These are phyloP conservation scores for Hansenula sp. DNA, from an alignment of 1,139 yeast species.

Conservation along the genomic window DNA sequence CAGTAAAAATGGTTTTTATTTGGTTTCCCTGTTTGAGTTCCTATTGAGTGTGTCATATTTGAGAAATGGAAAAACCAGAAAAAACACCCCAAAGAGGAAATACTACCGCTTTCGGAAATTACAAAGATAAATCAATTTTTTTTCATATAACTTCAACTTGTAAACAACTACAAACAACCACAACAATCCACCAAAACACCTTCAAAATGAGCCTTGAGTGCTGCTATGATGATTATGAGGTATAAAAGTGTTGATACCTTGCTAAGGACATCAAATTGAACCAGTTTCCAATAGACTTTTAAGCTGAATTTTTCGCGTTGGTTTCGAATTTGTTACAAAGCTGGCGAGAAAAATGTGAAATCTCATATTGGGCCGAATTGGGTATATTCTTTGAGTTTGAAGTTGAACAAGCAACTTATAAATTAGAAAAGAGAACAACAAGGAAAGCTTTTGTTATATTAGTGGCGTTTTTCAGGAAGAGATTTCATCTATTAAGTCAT, in stretches of 20 bases:
- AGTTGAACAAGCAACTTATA: not conserved
- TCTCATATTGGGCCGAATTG: not conserved
- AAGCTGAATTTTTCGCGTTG: conserved; percentile 2
- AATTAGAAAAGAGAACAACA: not conserved
- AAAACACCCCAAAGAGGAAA: conserved; percentile 19
- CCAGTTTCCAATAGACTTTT: not conserved
- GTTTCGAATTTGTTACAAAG: conserved; percentile 4
- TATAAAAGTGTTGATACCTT: too few species aligned
- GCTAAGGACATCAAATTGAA: too few species aligned
- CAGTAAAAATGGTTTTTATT: too few species aligned
- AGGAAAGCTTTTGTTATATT: not conserved
- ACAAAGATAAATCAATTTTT: conserved; percentile 20
- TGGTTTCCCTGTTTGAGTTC: too few species aligned
- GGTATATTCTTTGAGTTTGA: not conserved
- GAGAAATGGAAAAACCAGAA: not conserved
- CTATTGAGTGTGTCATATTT: not conserved
- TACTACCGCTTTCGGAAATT: conserved; percentile 11
- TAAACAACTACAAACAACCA: not conserved
- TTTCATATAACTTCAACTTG: not conserved
- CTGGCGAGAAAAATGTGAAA: conserved; percentile 2
- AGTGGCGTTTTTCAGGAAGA: too few species aligned
- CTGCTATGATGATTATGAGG: not conserved
- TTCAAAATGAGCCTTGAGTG: not conserved
- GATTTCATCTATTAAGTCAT: too few species aligned
- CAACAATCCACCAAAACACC: not conserved